Percentiles rank a stretch among this genome's conserved stretches.
Evolutionary conservation across 345 rosid species (phyloP).

Genomic region (Rhodamnia rubescens): DNA sequence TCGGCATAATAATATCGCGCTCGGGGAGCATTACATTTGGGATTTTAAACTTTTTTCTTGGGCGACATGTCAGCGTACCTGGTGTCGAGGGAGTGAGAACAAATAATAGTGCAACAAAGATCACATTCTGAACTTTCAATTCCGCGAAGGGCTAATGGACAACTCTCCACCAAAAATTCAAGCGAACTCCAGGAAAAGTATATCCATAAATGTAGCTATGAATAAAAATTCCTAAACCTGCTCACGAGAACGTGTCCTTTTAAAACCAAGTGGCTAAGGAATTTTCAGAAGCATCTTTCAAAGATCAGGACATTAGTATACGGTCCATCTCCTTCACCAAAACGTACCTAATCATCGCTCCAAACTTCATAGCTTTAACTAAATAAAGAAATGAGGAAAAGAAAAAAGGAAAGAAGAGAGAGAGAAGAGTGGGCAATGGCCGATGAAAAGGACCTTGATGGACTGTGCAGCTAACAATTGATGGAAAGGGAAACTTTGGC

Average conservation of each 20-base stretch:
- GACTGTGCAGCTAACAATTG: not conserved
- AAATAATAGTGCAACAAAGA: not conserved
- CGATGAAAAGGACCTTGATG: not conserved
- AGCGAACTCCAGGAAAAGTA: slow-evolving; percentile 3
- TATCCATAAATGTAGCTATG: not conserved
- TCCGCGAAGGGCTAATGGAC: not conserved
- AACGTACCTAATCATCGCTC: slow-evolving; percentile 2
- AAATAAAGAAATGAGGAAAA: not conserved
- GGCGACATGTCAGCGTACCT: not conserved
- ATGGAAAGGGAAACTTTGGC: not conserved
- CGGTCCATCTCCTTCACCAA: slow-evolving; percentile 20
- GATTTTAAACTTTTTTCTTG: not conserved
- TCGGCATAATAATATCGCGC: not conserved
- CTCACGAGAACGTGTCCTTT: slow-evolving; percentile 1
- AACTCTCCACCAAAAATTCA: slow-evolving; percentile 2
- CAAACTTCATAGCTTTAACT: not conserved
- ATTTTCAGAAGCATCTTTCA: slow-evolving; percentile 24
- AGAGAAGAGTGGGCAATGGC: not conserved
- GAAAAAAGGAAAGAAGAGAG: not conserved
- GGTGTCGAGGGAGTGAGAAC: not conserved
- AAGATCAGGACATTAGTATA: not conserved
- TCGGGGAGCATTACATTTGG: not conserved
- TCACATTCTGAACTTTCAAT: not conserved
- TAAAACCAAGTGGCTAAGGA: slow-evolving; percentile 17
- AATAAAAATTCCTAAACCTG: not conserved